These are phyloP conservation scores for Themeda triandra DNA, from an alignment of 176 grass and related monocot species.

Conservation along the genomic window DNA sequence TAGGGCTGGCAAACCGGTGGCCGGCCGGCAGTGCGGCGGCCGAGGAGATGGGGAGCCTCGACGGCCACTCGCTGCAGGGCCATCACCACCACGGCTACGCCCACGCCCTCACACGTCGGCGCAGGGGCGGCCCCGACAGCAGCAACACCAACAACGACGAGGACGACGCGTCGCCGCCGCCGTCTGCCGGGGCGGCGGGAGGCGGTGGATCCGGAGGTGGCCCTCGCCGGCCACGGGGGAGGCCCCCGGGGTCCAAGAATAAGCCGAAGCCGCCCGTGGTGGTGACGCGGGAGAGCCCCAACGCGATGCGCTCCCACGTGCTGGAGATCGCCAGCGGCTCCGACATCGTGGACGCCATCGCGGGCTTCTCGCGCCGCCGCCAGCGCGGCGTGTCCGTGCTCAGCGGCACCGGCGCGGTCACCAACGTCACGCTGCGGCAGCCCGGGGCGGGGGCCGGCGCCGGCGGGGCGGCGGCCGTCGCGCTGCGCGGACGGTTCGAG, in stretches of 20 bases:
- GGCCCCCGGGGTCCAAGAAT: slow-evolving; percentile 92
- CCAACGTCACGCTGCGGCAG: slow-evolving; percentile 77
- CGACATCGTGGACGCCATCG: slow-evolving; percentile 81
- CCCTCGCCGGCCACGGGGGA: slow-evolving; percentile 64
- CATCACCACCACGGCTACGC: slow-evolving; percentile 34
- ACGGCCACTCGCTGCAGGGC: slow-evolving; percentile 47
- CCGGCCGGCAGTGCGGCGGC: slow-evolving; percentile 49
- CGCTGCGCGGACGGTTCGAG: slow-evolving; percentile 73
- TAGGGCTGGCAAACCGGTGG: slow-evolving; percentile 90
- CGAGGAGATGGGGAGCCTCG: slow-evolving; percentile 61
- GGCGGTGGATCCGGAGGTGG: not conserved
- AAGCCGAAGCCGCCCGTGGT: slow-evolving; percentile 85
- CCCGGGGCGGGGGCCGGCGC: slow-evolving; percentile 22
- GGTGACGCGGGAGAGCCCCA: slow-evolving; percentile 77
- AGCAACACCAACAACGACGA: slow-evolving; percentile 52
- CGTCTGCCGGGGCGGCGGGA: not conserved
- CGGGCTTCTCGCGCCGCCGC: slow-evolving; percentile 66
- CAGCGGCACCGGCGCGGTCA: slow-evolving; percentile 77
- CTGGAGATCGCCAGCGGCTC: slow-evolving; percentile 88
- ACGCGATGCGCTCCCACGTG: slow-evolving; percentile 89
- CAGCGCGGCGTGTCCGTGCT: slow-evolving; percentile 82
- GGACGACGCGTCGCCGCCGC: slow-evolving; percentile 40
- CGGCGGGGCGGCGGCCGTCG: slow-evolving; percentile 39
- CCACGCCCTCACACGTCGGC: slow-evolving; percentile 13
- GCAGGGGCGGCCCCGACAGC: not conserved